These are phyloP conservation scores for Phytophthora foliorum DNA, from an alignment of 352 stramenopile genomes.

Conservation along the genomic window DNA sequence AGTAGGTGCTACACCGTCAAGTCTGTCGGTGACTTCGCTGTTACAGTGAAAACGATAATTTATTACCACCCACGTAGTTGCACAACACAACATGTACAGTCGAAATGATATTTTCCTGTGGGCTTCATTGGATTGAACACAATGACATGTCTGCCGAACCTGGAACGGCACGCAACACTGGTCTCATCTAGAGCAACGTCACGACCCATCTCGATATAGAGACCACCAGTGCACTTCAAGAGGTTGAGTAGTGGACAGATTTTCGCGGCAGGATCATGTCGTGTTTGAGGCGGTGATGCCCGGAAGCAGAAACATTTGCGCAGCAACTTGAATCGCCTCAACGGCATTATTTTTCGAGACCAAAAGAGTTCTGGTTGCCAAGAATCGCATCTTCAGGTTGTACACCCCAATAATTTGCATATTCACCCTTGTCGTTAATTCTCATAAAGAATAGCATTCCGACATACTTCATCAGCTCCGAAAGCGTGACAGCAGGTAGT, in stretches of 20 bases:
- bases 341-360: conserved; percentile 11
- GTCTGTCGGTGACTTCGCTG: conserved; percentile 28
- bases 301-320: conserved; percentile 11
- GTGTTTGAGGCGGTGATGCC: not conserved
- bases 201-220: conserved; percentile 4
- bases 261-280: conserved; percentile 1
- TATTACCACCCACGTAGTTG: conserved; percentile 30
- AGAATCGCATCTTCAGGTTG: conserved; percentile 12
- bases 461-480: conserved; percentile 23
- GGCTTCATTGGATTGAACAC: conserved; percentile 14
- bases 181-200: conserved; percentile 7
- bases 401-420: not conserved
- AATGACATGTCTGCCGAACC: conserved; percentile 7
- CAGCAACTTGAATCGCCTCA: conserved; percentile 12
- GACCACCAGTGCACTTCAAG: conserved; percentile 8
- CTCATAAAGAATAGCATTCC: conserved; percentile 22
- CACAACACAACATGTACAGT: not conserved
- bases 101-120: conserved; percentile 19
- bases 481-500: not conserved
- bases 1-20: conserved; percentile 14
- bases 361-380: not conserved
- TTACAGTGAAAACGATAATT: conserved; percentile 41
- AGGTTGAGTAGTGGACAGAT: conserved; percentile 17
- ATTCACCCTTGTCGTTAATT: conserved; percentile 16
- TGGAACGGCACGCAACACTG: conserved; percentile 3